These are phyloP conservation scores for Lonicera japonica DNA, from an alignment of 129 eudicot genomes.

Conservation along the genomic window DNA sequence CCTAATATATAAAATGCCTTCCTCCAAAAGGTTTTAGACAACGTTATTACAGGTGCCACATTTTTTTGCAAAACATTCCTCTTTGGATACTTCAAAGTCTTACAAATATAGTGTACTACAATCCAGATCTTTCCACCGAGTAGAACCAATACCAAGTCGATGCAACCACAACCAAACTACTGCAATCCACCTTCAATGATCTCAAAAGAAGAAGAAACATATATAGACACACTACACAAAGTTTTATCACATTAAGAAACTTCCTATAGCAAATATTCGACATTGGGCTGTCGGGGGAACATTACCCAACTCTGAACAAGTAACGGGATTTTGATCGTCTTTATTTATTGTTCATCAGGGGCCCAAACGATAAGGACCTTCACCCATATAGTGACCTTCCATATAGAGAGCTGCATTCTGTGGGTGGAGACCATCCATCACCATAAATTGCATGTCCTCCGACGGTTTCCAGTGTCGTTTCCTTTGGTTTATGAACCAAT, in stretches of 20 bases:
- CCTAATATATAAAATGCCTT: background rate
- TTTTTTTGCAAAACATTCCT: background rate
- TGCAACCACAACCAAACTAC: background rate
- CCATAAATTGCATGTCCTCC: constrained; percentile 98
- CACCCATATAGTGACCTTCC: constrained; percentile 91
- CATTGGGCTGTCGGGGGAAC: constrained; percentile 1
- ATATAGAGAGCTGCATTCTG: constrained; percentile 74
- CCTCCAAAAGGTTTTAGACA: background rate
- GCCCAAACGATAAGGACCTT: constrained; percentile 79
- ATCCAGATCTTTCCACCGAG: background rate
- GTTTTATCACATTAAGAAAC: background rate
- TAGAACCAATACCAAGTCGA: background rate
- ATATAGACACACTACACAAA: background rate
- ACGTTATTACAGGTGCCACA: background rate
- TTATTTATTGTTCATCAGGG: constrained; percentile 50
- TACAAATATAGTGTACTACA: background rate
- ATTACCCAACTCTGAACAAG: background rate
- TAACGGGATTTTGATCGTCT: background rate
- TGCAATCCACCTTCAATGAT: no score
- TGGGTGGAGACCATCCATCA: constrained; percentile 92
- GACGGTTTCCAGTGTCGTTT: constrained; percentile 99
- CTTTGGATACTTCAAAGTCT: background rate
- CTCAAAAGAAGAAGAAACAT: no score
- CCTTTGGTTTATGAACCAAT: constrained; percentile 96
- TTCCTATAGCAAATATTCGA: background rate